Percentiles rank a stretch among this genome's conserved stretches.
Evolutionary conservation across 2,329 filamentous ascomycete species (phyloP).

Genomic region (Pseudocercospora eumusae): DNA sequence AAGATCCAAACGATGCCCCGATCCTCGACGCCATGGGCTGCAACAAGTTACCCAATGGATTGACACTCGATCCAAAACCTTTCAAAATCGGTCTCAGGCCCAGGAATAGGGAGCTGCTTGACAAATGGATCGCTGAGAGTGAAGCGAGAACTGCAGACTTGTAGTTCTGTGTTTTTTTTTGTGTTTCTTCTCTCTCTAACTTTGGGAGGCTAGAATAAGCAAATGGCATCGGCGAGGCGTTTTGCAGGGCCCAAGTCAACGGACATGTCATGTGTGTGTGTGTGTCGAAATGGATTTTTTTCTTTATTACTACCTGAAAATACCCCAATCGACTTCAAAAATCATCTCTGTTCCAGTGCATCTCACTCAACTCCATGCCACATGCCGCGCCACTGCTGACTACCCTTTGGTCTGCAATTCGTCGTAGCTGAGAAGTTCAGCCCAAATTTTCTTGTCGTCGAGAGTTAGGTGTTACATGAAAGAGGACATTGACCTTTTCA

Average conservation of each 20-base stretch:
- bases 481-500: too few species aligned
- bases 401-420: neutral
- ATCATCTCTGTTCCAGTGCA: too few species aligned
- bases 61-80: constrained; percentile 54
- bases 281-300: neutral
- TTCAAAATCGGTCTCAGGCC: constrained; percentile 54
- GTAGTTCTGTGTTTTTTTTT: neutral
- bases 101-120: constrained; percentile 45
- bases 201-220: neutral
- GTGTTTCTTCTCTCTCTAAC: too few species aligned
- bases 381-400: neutral
- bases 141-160: constrained; percentile 46
- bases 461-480: neutral
- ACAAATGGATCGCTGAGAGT: constrained; percentile 51
- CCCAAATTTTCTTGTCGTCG: neutral
- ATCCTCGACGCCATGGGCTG: constrained; percentile 50
- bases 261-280: too few species aligned
- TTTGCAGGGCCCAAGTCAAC: neutral
- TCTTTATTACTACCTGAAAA: too few species aligned
- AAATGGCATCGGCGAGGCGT: neutral
- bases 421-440: neutral
- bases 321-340: neutral
- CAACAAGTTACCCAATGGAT: constrained; percentile 50
- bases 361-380: too few species aligned
- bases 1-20: constrained; percentile 44